Evolutionary conservation across 345 rosid species (phyloP), one percentile per base, ranked within the genome.

Genomic region (Eucalyptus cloeziana): DNA sequence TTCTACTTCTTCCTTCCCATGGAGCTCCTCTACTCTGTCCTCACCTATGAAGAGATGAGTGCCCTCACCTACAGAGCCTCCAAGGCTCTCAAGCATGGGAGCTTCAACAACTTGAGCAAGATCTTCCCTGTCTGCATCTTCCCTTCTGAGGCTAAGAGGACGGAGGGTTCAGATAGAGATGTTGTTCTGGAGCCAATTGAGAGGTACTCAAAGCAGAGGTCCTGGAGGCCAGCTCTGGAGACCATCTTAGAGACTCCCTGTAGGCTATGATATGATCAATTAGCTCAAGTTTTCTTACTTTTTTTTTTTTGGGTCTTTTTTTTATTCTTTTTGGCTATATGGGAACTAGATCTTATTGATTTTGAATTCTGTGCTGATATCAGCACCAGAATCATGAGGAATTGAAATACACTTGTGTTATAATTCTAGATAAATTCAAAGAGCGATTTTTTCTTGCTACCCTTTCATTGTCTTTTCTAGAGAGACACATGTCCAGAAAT

Each of bases 141-240:
- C 27, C 93, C 93, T 1, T 93, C 91, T 1, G 89, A 91, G 22
- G 87, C 90, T 3, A 80, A 64, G 43, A 52, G 47, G 51, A 49
- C 27, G 37, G 90, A 85, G 64, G 45, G n/a, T 37, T 15, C 51
- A 14, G n/a, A 52, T 5, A 67, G 21, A 19, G 88, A 85, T 4
- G 87, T 33, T 5, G n/a, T 25, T n/a, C 80, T 40, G 24, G 58
- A 83, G 88, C 76, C 50, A 8, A 80, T 86, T 31, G 91, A 76
- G 81, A 91, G 91, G 49, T 91, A 54, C 86, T 90, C 90, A 9
- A 94, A 93, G 89, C 96, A 92, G 89, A 91, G 94, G 90, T 94
- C 96, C 1, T 94, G 96, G 96, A 93, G 87, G 87, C 96, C 96
- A 64, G 94, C 95, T 27, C 89, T 95, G 88, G 94, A 95, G 88